Evolutionary conservation across 805 yeast species (phyloP), one percentile per base, ranked within the genome.

Genomic region (Hanseniaspora jakobsenii): DNA sequence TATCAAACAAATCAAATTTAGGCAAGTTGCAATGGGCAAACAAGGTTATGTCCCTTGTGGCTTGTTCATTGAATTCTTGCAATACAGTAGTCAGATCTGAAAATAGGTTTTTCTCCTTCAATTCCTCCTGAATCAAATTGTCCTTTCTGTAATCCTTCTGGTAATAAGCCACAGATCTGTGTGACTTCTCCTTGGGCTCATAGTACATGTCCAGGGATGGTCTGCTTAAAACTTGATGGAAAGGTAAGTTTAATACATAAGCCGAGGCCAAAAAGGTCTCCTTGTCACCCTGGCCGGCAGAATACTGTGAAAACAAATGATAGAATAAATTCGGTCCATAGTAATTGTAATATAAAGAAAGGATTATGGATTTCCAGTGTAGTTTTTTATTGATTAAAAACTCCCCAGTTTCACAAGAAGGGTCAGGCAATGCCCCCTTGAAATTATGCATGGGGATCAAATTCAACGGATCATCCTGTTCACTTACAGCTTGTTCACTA

Each of bases 201-300:
- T 52, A 51, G 52, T 64, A 59, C 8, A 73, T 72, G 38, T 64
- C 58, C 3, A 68, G 57, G 4, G 56, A 54, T 0, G 66, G 63
- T 17, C 57, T 55, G 2, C 60, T 50, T 45, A 59, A 60, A 3
- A 71, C 67, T 57, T 77, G 84, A 57, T 67, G 70, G 57, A 64
- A 74, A 1, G 70, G 65, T 37, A 65, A 59, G 0, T 57, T 50
- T 53, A 70, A 53, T 0, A 64, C 78, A 29, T 67, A 65, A 1
- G 82, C 78, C 0, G 83, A 83, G 1, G 79, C 71, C 18, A 74
- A 71, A 54, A 80, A 79, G 0, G 87, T 78, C 51, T 81, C 89
- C 55, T 81, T 80, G 55, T 81, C 89, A 44, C 87, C 87, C 58
- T 80, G 81, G 14, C 89, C 89, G 2, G 84, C 82, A 29, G 76